Conservation (phyloP, 768 basidiomycete genomes). For the Boletellus ananiceps region DNA sequence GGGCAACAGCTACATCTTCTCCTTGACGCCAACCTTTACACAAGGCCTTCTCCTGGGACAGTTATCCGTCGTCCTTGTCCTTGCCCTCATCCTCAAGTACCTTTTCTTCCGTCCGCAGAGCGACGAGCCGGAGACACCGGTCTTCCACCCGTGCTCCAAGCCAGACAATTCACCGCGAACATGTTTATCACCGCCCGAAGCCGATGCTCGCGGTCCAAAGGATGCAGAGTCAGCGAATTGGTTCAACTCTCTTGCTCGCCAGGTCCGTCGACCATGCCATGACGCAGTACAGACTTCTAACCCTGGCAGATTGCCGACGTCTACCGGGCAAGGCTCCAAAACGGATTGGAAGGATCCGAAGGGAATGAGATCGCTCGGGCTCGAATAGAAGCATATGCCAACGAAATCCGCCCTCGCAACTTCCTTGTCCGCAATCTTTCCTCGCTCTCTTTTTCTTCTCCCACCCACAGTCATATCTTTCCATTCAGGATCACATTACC, state of each 20-base stretch:
- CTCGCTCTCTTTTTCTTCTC: background rate
- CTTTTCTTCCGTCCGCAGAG: slow-evolving; percentile 84
- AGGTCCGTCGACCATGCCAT: slow-evolving; percentile 45
- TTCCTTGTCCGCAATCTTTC: slow-evolving; percentile 50
- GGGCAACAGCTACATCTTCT: slow-evolving; percentile 56
- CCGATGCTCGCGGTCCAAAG: background rate
- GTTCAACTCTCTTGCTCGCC: slow-evolving; percentile 82
- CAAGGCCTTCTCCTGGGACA: slow-evolving; percentile 94
- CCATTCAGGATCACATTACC: slow-evolving; percentile 73
- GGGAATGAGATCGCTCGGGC: slow-evolving; percentile 82
- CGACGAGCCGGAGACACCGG: slow-evolving; percentile 48
- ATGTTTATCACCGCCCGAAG: slow-evolving; percentile 22
- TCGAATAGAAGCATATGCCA: slow-evolving; percentile 77
- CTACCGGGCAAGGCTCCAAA: slow-evolving; percentile 74
- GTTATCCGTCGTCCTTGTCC: slow-evolving; percentile 75
- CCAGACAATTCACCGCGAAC: slow-evolving; percentile 42
- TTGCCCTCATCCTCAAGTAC: slow-evolving; percentile 84
- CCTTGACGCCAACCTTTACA: slow-evolving; percentile 86
- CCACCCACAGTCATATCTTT: slow-evolving; percentile 4
- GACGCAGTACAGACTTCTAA: background rate
- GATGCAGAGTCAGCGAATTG: slow-evolving; percentile 79
- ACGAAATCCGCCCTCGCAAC: slow-evolving; percentile 64
- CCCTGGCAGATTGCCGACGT: slow-evolving; percentile 54
- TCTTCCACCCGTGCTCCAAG: slow-evolving; percentile 58
- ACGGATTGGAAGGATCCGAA: slow-evolving; percentile 61